These are phyloP conservation scores for Amanita rubescens DNA, from an alignment of 768 basidiomycete genomes.

Conservation along the genomic window DNA sequence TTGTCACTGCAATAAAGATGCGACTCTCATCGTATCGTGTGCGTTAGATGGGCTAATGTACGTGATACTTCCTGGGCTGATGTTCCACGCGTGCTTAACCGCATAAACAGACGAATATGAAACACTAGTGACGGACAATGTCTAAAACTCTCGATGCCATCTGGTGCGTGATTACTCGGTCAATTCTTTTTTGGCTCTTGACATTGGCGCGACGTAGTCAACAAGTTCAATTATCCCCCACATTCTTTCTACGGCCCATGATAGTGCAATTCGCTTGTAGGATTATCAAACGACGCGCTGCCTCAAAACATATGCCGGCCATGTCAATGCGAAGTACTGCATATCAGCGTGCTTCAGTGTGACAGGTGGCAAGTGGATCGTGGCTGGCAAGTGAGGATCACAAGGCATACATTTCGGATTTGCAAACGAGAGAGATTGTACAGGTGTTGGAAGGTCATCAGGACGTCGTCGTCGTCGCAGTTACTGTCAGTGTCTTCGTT, in stretches of 20 bases:
- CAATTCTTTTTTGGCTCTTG: slow-evolving; percentile 18
- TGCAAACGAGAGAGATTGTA: slow-evolving; percentile 78
- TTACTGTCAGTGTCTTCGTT: slow-evolving; percentile 45
- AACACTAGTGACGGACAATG: slow-evolving; percentile 89
- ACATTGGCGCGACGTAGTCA: slow-evolving; percentile 41
- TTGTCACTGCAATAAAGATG: slow-evolving; percentile 89
- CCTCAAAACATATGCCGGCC: slow-evolving; percentile 85
- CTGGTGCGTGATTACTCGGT: slow-evolving; percentile 44
- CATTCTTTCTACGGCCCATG: slow-evolving; percentile 89
- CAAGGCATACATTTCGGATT: slow-evolving; percentile 86
- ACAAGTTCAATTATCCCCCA: slow-evolving; percentile 90
- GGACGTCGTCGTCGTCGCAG: slow-evolving; percentile 79
- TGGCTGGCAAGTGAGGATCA: slow-evolving; percentile 89
- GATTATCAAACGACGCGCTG: slow-evolving; percentile 89
- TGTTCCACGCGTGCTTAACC: slow-evolving; percentile 28
- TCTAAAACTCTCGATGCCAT: slow-evolving; percentile 90
- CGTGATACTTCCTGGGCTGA: slow-evolving; percentile 20
- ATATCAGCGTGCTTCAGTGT: slow-evolving; percentile 80
- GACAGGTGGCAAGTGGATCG: slow-evolving; percentile 84
- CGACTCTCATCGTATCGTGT: slow-evolving; percentile 86
- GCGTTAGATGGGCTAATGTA: slow-evolving; percentile 93
- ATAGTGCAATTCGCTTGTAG: slow-evolving; percentile 91
- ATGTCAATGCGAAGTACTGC: slow-evolving; percentile 77
- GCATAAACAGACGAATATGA: slow-evolving; percentile 81
- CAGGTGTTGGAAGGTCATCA: slow-evolving; percentile 72